Evolutionary conservation across 2,329 filamentous ascomycete species (phyloP).

Genomic region (Cytospora paraplurivora): DNA sequence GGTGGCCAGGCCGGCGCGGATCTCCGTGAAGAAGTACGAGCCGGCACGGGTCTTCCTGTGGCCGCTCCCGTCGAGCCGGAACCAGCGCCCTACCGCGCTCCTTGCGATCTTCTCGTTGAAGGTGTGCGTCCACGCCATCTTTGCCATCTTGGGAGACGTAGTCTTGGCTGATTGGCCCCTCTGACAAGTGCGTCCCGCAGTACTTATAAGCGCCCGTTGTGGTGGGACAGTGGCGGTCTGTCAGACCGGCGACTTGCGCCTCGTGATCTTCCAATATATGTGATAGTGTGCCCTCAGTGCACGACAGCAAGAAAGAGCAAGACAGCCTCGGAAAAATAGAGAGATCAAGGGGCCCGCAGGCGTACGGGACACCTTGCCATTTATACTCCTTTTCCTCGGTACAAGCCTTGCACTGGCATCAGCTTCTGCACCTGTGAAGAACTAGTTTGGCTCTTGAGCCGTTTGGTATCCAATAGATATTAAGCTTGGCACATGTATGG

Average conservation of each 20-base stretch:
- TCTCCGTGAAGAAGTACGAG: slow-evolving; percentile 78
- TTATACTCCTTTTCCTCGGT: background rate
- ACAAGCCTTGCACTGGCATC: slow-evolving; percentile 3
- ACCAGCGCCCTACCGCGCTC: slow-evolving; percentile 70
- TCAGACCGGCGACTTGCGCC: background rate
- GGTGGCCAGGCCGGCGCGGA: slow-evolving; percentile 79
- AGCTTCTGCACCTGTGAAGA: background rate
- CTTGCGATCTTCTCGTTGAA: slow-evolving; percentile 62
- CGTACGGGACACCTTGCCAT: background rate
- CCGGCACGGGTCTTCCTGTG: slow-evolving; percentile 64
- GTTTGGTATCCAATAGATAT: slow-evolving; percentile 12
- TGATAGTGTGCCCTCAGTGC: background rate
- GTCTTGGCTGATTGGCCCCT: slow-evolving; percentile 8
- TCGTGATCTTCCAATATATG: background rate
- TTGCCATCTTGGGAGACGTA: slow-evolving; percentile 18
- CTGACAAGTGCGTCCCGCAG: slow-evolving; percentile 8
- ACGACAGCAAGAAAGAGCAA: background rate
- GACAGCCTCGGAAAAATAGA: background rate
- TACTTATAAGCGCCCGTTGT: background rate
- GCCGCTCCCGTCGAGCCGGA: slow-evolving; percentile 78
- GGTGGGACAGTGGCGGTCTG: slow-evolving; percentile 16
- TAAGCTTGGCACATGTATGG: slow-evolving; percentile 20
- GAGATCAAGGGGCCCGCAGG: background rate
- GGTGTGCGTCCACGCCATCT: slow-evolving; percentile 53
- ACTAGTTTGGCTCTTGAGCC: background rate